phyloP scores from a whole-genome alignment of 2,329 filamentous ascomycete genomes.

The Teratosphaeriaceae sp. region DNA sequence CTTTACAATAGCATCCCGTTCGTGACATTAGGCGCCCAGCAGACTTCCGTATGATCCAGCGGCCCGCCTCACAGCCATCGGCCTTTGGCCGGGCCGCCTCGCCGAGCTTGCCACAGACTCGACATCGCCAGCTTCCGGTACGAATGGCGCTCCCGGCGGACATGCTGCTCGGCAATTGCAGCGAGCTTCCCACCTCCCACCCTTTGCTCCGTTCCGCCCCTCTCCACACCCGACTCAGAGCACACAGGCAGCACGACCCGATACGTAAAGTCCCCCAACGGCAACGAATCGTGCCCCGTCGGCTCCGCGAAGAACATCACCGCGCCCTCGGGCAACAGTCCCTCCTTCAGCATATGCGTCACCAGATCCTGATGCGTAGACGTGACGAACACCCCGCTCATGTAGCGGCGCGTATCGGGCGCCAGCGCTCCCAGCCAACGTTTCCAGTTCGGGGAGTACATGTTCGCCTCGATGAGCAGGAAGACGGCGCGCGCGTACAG shows the following conservation, averaged over 20 bases:
- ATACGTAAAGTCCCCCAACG: background rate
- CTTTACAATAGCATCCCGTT: no score
- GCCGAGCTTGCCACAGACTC: no score
- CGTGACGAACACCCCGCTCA: background rate
- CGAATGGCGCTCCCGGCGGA: no score
- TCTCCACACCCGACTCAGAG: background rate
- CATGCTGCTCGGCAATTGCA: no score
- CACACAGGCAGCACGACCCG: background rate
- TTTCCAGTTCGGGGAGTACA: background rate
- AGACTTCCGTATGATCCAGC: no score
- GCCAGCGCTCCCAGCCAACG: constrained; percentile 1
- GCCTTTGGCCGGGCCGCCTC: no score
- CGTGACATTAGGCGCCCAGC: no score
- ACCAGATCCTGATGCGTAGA: constrained; percentile 1
- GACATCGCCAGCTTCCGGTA: no score
- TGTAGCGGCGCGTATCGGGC: background rate
- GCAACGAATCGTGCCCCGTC: background rate
- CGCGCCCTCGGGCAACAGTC: background rate
- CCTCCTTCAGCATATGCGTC: background rate
- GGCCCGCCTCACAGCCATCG: no score
- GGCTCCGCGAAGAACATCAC: background rate
- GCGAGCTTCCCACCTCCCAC: no score
- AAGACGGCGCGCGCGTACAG: constrained; percentile 1
- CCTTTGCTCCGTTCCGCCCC: no score
- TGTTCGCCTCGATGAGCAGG: constrained; percentile 1